These are phyloP conservation scores for Paecilomyces sp. DNA, from an alignment of 2,329 filamentous ascomycete genomes.

Conservation along the genomic window DNA sequence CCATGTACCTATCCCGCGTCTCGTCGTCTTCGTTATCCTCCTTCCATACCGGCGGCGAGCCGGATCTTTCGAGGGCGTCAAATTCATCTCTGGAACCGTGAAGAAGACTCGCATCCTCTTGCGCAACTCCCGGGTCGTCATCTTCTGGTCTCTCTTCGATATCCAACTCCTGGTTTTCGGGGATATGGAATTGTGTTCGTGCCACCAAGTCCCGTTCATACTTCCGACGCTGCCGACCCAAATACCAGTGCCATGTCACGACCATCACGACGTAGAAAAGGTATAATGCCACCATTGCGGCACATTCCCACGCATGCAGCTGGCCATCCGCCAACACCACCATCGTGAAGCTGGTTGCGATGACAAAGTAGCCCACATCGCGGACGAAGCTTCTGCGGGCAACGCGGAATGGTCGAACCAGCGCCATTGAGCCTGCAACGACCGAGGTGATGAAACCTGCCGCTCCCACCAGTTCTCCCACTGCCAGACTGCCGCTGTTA, in stretches of 20 bases:
- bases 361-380: constrained; percentile 86
- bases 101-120: constrained; percentile 38
- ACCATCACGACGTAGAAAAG: constrained; percentile 82
- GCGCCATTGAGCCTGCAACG: constrained; percentile 92
- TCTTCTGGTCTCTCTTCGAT: constrained; percentile 49
- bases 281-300: constrained; percentile 85
- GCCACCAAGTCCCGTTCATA: constrained; percentile 63
- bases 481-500: constrained; percentile 91
- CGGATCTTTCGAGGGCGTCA: constrained; percentile 51
- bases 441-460: constrained; percentile 95
- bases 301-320: constrained; percentile 82
- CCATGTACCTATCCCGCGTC: constrained; percentile 53
- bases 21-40: constrained; percentile 53
- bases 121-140: constrained; percentile 43
- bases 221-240: constrained; percentile 55
- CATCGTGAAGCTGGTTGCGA: constrained; percentile 81
- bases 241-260: constrained; percentile 85
- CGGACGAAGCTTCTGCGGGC: constrained; percentile 82
- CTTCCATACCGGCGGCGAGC: constrained; percentile 34
- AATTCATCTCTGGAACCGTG: constrained; percentile 57
- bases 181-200: constrained; percentile 64
- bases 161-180: constrained; percentile 53
- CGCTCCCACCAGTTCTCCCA: constrained; percentile 90
- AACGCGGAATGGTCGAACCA: constrained; percentile 92
- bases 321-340: constrained; percentile 77